These are phyloP conservation scores for Leccinum disarticulatum DNA, from an alignment of 768 basidiomycete genomes.

Conservation along the genomic window DNA sequence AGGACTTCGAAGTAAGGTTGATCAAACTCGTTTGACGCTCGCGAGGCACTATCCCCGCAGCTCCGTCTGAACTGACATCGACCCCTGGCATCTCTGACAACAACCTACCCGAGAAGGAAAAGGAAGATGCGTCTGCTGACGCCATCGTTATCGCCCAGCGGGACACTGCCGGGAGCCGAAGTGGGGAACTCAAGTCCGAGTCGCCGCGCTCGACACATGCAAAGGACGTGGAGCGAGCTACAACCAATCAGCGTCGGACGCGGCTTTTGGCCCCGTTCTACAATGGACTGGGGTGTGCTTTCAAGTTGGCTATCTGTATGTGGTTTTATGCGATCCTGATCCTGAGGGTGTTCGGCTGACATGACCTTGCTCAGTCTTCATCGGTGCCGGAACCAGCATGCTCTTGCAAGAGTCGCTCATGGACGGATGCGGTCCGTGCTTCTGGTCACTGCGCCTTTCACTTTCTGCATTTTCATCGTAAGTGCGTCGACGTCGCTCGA, in stretches of 20 bases:
- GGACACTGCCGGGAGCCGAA: not conserved
- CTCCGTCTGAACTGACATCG: constrained; percentile 41
- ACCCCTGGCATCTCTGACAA: constrained; percentile 53
- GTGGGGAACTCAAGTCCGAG: not conserved
- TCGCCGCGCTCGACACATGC: constrained; percentile 10
- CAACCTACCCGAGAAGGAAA: constrained; percentile 53
- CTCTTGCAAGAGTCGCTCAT: constrained; percentile 66
- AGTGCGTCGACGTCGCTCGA: constrained; percentile 24
- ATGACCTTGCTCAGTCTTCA: constrained; percentile 51
- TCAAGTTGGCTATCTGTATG: constrained; percentile 57
- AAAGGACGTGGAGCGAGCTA: constrained; percentile 54
- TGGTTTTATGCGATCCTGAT: not conserved
- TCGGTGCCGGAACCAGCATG: constrained; percentile 57
- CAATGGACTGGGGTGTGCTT: constrained; percentile 63
- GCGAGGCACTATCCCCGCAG: constrained; percentile 36
- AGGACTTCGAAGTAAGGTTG: constrained; percentile 73
- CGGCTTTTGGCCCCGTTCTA: constrained; percentile 74
- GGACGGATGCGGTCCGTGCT: constrained; percentile 70
- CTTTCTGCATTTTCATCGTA: constrained; percentile 76
- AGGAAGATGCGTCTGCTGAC: constrained; percentile 20
- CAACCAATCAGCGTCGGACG: constrained; percentile 43
- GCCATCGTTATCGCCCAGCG: constrained; percentile 9
- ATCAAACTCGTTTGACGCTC: constrained; percentile 79
- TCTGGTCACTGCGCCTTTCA: constrained; percentile 61
- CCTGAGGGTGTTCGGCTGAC: constrained; percentile 2